Evolutionary conservation across 2,329 filamentous ascomycete species (phyloP).

Genomic region (Phoma sp.): DNA sequence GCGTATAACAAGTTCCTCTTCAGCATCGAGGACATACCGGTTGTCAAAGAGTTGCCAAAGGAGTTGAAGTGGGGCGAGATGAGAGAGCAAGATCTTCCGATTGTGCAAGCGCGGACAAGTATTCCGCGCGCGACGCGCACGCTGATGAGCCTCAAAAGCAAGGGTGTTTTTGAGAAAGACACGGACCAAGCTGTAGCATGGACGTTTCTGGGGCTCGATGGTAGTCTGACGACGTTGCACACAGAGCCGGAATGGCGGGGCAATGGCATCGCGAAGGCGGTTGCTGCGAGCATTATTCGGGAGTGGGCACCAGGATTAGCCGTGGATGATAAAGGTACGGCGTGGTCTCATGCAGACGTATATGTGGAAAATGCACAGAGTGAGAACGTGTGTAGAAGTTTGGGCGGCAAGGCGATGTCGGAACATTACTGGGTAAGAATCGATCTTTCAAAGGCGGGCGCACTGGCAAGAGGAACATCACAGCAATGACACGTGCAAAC

Average conservation of each 20-base stretch:
- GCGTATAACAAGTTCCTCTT: constrained; percentile 66
- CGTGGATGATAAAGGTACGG: constrained; percentile 51
- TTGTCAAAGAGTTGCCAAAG: constrained; percentile 46
- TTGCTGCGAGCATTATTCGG: constrained; percentile 65
- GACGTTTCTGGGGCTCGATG: constrained; percentile 69
- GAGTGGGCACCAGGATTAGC: constrained; percentile 47
- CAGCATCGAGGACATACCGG: constrained; percentile 54
- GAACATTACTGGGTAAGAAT: constrained; percentile 63
- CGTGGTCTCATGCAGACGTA: constrained; percentile 69
- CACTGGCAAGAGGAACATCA: constrained; percentile 19
- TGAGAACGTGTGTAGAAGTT: constrained; percentile 65
- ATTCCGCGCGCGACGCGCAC: constrained; percentile 63
- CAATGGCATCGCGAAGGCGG: constrained; percentile 66
- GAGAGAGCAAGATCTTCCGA: constrained; percentile 58
- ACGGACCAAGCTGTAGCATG: constrained; percentile 64
- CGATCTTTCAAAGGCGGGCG: constrained; percentile 44
- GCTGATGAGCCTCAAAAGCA: constrained; percentile 48
- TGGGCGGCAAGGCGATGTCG: constrained; percentile 65
- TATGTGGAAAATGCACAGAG: constrained; percentile 66
- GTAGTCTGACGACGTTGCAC: constrained; percentile 66
- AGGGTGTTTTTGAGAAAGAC: constrained; percentile 53
- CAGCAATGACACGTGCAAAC: background rate
- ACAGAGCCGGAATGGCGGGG: constrained; percentile 66
- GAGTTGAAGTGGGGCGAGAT: constrained; percentile 65
- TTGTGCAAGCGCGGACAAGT: constrained; percentile 56